These are phyloP conservation scores for Letharia columbiana DNA, from an alignment of 495 filamentous ascomycete species.

Conservation along the genomic window DNA sequence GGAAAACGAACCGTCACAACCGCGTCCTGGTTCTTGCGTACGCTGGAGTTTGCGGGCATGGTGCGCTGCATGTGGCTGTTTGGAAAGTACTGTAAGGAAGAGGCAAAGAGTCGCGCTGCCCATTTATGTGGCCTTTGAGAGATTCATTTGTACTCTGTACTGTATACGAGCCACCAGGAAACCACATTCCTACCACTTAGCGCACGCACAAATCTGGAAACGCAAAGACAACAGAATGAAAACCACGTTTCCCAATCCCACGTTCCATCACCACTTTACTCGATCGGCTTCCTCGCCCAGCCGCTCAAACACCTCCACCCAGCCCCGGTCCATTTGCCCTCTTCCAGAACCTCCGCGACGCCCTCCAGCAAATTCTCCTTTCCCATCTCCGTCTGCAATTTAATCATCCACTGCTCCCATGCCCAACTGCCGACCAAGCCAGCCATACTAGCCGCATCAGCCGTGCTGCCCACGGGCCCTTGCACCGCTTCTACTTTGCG, in stretches of 20 bases:
- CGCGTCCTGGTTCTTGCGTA: no score
- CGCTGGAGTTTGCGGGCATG: no score
- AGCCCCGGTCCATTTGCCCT: slow-evolving; percentile 66
- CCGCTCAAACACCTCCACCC: slow-evolving; percentile 84
- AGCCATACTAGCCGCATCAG: slow-evolving; percentile 63
- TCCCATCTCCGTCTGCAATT: slow-evolving; percentile 75
- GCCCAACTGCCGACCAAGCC: slow-evolving; percentile 81
- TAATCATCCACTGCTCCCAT: slow-evolving; percentile 95
- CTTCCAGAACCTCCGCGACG: slow-evolving; percentile 72
- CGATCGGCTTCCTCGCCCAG: slow-evolving; percentile 77
- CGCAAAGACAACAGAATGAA: not conserved
- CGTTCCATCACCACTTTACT: not conserved
- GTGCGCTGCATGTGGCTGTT: no score
- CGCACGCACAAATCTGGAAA: not conserved
- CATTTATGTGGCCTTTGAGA: no score
- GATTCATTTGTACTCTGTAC: no score
- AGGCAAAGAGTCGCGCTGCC: no score
- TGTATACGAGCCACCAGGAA: no score
- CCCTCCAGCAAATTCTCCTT: slow-evolving; percentile 63
- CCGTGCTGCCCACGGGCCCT: slow-evolving; percentile 64
- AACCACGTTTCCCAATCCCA: not conserved
- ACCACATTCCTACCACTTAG: no score
- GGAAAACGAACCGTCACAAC: no score
- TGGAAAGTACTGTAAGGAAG: no score
- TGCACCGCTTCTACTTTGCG: slow-evolving; percentile 50